phyloP scores from a whole-genome alignment of 2,329 filamentous ascomycete genomes.

The Monosporascus ibericus region DNA sequence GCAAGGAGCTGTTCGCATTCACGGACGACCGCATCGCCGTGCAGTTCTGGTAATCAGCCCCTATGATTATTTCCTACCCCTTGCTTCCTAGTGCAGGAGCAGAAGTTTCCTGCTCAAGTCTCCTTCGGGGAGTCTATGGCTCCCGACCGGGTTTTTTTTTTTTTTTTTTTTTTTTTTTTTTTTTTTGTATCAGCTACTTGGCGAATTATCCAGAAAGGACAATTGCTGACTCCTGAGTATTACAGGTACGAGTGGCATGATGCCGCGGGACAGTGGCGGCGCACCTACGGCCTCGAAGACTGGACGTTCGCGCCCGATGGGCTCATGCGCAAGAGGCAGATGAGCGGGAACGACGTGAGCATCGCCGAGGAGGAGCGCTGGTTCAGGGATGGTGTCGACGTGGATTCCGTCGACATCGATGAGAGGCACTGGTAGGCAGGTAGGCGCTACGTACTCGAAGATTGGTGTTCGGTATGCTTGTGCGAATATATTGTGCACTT shows the following conservation, averaged over 20 bases:
- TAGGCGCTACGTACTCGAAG: too few relatives aligned
- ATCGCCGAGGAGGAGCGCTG: conserved; percentile 58
- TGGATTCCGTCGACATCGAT: conserved; percentile 58
- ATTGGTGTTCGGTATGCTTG: too few relatives aligned
- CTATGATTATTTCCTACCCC: too few relatives aligned
- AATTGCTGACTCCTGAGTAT: too few relatives aligned
- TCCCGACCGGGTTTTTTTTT: too few relatives aligned
- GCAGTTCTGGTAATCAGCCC: conserved; percentile 61
- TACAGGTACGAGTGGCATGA: conserved; percentile 66
- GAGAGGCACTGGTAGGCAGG: conserved; percentile 58
- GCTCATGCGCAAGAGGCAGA: conserved; percentile 66
- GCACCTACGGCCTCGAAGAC: conserved; percentile 80
- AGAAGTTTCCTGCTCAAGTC: too few relatives aligned
- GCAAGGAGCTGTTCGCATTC: conserved; percentile 82
- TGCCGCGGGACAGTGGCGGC: conserved; percentile 67
- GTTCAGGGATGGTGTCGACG: conserved; percentile 64
- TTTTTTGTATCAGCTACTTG: too few relatives aligned
- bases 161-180: too few relatives aligned
- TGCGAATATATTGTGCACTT: background rate
- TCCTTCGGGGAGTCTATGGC: too few relatives aligned
- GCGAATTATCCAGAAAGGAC: too few relatives aligned
- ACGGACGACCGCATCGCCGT: conserved; percentile 66
- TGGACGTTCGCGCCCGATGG: conserved; percentile 70
- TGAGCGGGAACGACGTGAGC: conserved; percentile 68
- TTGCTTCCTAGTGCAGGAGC: too few relatives aligned